Evolutionary conservation across 2,329 filamentous ascomycete species (phyloP).

Genomic region (Fusarium sp.): DNA sequence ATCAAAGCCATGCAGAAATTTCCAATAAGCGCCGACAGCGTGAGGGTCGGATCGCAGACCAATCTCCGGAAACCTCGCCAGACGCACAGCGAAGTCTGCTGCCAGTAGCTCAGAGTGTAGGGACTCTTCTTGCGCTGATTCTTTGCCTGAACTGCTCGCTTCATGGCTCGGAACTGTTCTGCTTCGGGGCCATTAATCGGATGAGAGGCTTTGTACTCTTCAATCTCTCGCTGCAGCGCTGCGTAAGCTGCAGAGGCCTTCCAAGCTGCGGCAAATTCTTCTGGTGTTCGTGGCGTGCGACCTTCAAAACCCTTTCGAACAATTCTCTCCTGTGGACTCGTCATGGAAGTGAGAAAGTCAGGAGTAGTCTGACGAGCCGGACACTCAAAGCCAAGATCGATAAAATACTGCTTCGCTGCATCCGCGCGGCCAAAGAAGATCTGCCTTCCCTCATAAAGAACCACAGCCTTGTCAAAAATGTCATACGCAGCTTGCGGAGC

Average conservation of each 20-base stretch:
- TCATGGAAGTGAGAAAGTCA: constrained; percentile 76
- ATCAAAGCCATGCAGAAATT: constrained; percentile 67
- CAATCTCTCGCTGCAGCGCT: constrained; percentile 65
- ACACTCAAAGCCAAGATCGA: constrained; percentile 70
- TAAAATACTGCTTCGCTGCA: constrained; percentile 47
- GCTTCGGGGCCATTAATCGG: constrained; percentile 60
- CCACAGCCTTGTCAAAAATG: constrained; percentile 77
- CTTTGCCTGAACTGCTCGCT: constrained; percentile 63
- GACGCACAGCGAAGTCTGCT: constrained; percentile 40
- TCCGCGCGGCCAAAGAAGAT: constrained; percentile 61
- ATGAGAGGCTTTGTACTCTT: constrained; percentile 60
- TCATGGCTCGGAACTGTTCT: constrained; percentile 62
- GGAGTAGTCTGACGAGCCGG: constrained; percentile 73
- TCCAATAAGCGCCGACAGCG: constrained; percentile 57
- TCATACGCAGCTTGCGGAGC: constrained; percentile 61
- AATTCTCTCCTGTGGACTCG: constrained; percentile 54
- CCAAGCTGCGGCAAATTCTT: constrained; percentile 57
- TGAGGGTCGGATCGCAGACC: constrained; percentile 57
- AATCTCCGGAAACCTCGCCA: constrained; percentile 58
- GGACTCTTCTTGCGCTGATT: constrained; percentile 48
- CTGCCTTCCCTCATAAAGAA: constrained; percentile 78
- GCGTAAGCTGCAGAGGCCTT: constrained; percentile 38
- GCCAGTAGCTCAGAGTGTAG: constrained; percentile 43
- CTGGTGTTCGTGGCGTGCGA: constrained; percentile 53
- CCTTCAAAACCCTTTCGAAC: constrained; percentile 52